Evolutionary conservation across 1,139 yeast species (phyloP), one percentile per base, ranked within the genome.

Genomic region (Candida tropicalis): DNA sequence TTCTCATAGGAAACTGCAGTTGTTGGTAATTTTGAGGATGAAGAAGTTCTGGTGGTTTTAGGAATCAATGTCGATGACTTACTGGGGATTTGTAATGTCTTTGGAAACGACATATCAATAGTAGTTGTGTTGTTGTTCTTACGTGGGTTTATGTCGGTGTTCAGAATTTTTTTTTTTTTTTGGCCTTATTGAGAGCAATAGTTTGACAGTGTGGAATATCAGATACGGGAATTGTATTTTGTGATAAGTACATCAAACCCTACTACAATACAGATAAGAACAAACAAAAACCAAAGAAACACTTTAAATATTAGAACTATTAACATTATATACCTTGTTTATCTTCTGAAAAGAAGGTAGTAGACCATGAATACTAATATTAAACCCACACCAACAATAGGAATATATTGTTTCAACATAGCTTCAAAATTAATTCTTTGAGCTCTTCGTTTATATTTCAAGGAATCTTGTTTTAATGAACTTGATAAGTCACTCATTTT

Each of bases 341-440:
- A 32, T 36, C 37, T 28, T 34, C 34, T 34, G 28, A 34, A 35
- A 13, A 35, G 31, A 28, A 27, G 29, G 78, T 89, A 91, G 87
- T 95, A 93, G 38, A 93, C 66, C 44, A 93, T 63, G 56, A 93
- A 87, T 33, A 93, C 82, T 50, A 90, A 70, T 40, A 93, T 65
- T 40, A 93, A 69, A 1, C 84, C 83, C 17, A 84, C 75, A 3
- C 91, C 87, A 12, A 78, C 87, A 35, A 91, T 74, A 2, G 98
- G 97, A 4, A 90, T 87, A 60, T 93, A 93, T 65, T 93, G 96
- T 56, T 90, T 80, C 47, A 93, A 70, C 66, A 93, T 67, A 10
- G 97, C 86, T 58, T 95, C 97, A 54, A 93, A 77, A 62, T 93
- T 93, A 61, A 95, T 91, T 59, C 87, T 82, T 56, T 86, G 88